phyloP scores from a whole-genome alignment of 2,329 filamentous ascomycete species.

The Sporothrix phasma region DNA sequence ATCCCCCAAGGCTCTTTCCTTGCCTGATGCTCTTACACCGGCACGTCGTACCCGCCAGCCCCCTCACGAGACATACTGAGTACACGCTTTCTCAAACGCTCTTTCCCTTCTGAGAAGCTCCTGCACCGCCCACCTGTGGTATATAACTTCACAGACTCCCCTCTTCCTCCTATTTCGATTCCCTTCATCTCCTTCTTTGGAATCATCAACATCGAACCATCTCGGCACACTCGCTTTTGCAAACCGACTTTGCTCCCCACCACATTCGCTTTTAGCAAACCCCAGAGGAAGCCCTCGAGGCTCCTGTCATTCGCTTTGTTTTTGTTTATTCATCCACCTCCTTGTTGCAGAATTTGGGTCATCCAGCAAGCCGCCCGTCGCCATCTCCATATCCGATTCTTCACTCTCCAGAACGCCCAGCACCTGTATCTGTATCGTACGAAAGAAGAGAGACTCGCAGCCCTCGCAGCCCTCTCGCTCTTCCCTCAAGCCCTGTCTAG shows the following conservation, averaged over 20 bases:
- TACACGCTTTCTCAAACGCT: slow-evolving; percentile 3
- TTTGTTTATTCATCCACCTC: slow-evolving; percentile 29
- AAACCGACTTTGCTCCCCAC: slow-evolving; percentile 25
- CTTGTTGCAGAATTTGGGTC: background rate
- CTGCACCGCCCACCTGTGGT: slow-evolving; percentile 13
- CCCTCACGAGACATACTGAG: background rate
- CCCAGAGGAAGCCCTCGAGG: slow-evolving; percentile 59
- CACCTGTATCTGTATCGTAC: slow-evolving; percentile 6
- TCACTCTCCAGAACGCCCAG: background rate
- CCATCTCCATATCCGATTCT: slow-evolving; percentile 5
- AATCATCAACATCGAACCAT: slow-evolving; percentile 12
- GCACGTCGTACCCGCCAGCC: slow-evolving; percentile 3
- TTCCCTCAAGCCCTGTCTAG: background rate
- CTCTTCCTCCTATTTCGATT: slow-evolving; percentile 15
- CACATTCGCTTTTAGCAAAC: slow-evolving; percentile 43
- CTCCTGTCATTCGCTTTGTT: slow-evolving; percentile 66
- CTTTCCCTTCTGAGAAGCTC: background rate
- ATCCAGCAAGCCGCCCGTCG: slow-evolving; percentile 5
- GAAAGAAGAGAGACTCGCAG: background rate
- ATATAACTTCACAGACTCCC: slow-evolving; percentile 17
- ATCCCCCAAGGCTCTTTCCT: slow-evolving; percentile 7
- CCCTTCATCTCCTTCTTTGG: slow-evolving; percentile 1
- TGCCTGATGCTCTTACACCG: slow-evolving; percentile 6
- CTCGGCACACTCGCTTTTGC: slow-evolving; percentile 30
- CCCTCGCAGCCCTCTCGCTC: background rate